Evolutionary conservation across 768 basidiomycete genomes (phyloP).

Genomic region (Pholiota conissans): DNA sequence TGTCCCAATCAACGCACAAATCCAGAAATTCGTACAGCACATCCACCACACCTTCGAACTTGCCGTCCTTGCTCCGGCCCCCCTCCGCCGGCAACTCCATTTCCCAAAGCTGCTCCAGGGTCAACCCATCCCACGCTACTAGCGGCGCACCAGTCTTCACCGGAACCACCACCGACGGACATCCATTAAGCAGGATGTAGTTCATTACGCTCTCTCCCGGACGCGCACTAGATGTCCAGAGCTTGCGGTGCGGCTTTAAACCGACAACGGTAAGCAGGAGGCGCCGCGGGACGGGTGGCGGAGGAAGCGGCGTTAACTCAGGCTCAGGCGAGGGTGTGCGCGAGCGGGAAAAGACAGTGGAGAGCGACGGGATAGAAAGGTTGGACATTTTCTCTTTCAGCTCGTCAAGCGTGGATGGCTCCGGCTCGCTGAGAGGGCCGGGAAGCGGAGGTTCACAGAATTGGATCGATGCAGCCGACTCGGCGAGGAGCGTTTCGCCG

Average conservation of each 20-base stretch:
- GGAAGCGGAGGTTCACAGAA: constrained; percentile 36
- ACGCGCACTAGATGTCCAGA: constrained; percentile 61
- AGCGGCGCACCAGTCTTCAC: constrained; percentile 62
- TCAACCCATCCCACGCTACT: constrained; percentile 62
- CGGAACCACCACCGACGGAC: constrained; percentile 59
- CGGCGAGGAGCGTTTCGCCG: constrained; percentile 56
- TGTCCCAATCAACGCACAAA: constrained; percentile 62
- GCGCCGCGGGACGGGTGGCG: constrained; percentile 49
- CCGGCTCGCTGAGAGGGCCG: constrained; percentile 18
- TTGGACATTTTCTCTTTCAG: constrained; percentile 7
- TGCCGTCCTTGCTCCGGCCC: constrained; percentile 29
- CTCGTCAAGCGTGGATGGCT: constrained; percentile 2
- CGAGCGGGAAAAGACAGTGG: constrained; percentile 45
- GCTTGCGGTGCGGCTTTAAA: constrained; percentile 56
- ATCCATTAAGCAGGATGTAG: constrained; percentile 61
- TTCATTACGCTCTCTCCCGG: constrained; percentile 64
- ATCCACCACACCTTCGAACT: constrained; percentile 53
- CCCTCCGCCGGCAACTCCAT: constrained; percentile 43
- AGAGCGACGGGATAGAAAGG: constrained; percentile 38
- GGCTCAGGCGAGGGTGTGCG: constrained; percentile 55
- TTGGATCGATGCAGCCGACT: constrained; percentile 54
- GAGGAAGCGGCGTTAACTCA: constrained; percentile 37
- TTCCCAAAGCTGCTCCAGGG: constrained; percentile 58
- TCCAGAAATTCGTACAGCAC: constrained; percentile 61
- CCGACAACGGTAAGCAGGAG: constrained; percentile 58